Evolutionary conservation across 768 basidiomycete genomes (phyloP).

Genomic region (Macrolepiota albuminosa): DNA sequence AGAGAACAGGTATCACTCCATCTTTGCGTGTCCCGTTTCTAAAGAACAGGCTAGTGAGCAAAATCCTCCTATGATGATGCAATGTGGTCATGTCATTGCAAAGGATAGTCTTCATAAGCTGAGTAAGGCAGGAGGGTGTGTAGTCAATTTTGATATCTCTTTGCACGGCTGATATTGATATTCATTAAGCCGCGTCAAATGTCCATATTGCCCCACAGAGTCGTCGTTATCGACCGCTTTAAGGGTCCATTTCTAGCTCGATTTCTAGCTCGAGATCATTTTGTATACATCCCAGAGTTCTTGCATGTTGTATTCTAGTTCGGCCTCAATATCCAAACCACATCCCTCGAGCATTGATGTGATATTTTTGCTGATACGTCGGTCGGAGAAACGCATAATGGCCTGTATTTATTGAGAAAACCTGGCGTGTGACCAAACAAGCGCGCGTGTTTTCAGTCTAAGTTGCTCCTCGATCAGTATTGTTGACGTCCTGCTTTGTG

Average conservation of each 20-base stretch:
- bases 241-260: conserved; percentile 56
- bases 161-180: conserved; percentile 6
- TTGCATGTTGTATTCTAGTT: not conserved
- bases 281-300: not conserved
- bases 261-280: conserved; percentile 42
- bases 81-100: conserved; percentile 92
- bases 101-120: conserved; percentile 89
- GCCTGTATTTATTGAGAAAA: too few species aligned
- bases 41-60: conserved; percentile 92
- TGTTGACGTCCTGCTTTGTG: not conserved
- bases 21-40: conserved; percentile 96
- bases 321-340: not conserved
- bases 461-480: not conserved
- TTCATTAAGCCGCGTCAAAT: conserved; percentile 77
- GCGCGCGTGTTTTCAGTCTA: not conserved
- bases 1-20: conserved; percentile 90
- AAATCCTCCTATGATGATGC: conserved; percentile 98
- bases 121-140: conserved; percentile 74
- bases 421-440: not conserved
- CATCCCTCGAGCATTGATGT: not conserved
- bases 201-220: conserved; percentile 93
- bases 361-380: not conserved
- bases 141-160: conserved; percentile 3
- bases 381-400: too few species aligned
- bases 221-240: conserved; percentile 52